A percentile compares a stretch with the other conserved stretches of the same genome.
Evolutionary conservation across 441 rosid genomes (phyloP).

Genomic region (Kokia cookei): DNA sequence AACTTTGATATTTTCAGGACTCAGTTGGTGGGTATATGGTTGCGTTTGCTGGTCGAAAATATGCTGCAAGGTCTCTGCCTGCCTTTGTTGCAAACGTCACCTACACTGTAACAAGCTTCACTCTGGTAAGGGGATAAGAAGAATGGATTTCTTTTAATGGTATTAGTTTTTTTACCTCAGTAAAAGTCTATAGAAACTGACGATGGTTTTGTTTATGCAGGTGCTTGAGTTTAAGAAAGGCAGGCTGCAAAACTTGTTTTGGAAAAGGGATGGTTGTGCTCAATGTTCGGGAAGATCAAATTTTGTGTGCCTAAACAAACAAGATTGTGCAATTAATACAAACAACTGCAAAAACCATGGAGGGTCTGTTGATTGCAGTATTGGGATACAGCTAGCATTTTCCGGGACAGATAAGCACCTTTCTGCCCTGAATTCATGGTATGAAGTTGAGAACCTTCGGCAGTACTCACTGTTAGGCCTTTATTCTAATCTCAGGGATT

Average conservation of each 20-base stretch:
- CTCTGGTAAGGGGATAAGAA: conserved; percentile 52
- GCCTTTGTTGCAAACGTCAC: conserved; percentile 71
- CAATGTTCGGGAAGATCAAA: conserved; percentile 48
- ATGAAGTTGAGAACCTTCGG: conserved; percentile 79
- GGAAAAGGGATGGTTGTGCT: conserved; percentile 94
- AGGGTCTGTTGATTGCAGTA: conserved; percentile 82
- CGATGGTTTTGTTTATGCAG: conserved; percentile 26
- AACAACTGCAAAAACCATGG: conserved; percentile 60
- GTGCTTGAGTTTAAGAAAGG: conserved; percentile 91
- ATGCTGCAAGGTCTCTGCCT: conserved; percentile 86
- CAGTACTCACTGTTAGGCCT: conserved; percentile 89
- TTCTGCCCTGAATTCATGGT: conserved; percentile 84
- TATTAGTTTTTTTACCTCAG: background rate
- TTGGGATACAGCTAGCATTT: conserved; percentile 90
- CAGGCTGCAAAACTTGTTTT: conserved; percentile 75
- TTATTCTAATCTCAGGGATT: conserved; percentile 67
- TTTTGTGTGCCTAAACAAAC: conserved; percentile 75
- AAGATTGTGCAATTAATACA: conserved; percentile 72
- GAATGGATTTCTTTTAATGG: background rate
- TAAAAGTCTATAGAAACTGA: conserved; percentile 6
- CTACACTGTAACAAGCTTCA: conserved; percentile 75
- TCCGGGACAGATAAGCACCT: conserved; percentile 95
- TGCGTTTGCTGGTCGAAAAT: conserved; percentile 90
- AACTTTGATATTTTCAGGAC: conserved; percentile 34
- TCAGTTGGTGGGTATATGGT: conserved; percentile 78